Evolutionary conservation across 75 land plant genomes (phyloP).

Genomic region (Isoetes taiwanensis): DNA sequence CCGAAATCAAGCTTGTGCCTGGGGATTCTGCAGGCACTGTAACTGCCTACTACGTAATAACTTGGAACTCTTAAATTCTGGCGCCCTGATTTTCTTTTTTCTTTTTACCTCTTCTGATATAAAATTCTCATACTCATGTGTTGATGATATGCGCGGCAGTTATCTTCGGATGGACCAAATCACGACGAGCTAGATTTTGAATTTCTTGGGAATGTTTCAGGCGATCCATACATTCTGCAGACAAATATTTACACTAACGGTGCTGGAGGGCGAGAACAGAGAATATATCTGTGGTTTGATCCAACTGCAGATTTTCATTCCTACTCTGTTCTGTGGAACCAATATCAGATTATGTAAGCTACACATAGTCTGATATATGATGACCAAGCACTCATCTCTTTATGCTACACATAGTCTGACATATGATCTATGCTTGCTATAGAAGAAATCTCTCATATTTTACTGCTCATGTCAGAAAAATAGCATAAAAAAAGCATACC

Average conservation of each 20-base stretch:
- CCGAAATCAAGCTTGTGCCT: neutral
- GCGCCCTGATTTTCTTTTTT: neutral
- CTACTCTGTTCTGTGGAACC: constrained; percentile 2
- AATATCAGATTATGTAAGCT: neutral
- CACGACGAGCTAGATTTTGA: neutral
- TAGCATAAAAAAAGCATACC: no score
- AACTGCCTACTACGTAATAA: constrained; percentile 1
- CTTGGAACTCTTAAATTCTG: neutral
- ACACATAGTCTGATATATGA: neutral
- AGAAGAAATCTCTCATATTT: no score
- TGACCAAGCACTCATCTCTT: neutral
- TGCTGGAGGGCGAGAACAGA: neutral
- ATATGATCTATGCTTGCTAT: no score
- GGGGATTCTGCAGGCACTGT: constrained; percentile 3
- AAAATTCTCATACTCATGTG: neutral
- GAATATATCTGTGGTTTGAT: neutral
- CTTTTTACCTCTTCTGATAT: neutral
- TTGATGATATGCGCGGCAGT: neutral
- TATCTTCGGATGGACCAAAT: neutral
- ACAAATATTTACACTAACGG: neutral
- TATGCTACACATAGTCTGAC: no score
- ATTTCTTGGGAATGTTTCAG: neutral
- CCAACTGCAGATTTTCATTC: neutral
- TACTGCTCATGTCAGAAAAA: no score
- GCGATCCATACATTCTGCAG: constrained; percentile 2